Conservation (phyloP, 1,284 basidiomycete genomes). For the Ceratobasidium papillatum region DNA sequence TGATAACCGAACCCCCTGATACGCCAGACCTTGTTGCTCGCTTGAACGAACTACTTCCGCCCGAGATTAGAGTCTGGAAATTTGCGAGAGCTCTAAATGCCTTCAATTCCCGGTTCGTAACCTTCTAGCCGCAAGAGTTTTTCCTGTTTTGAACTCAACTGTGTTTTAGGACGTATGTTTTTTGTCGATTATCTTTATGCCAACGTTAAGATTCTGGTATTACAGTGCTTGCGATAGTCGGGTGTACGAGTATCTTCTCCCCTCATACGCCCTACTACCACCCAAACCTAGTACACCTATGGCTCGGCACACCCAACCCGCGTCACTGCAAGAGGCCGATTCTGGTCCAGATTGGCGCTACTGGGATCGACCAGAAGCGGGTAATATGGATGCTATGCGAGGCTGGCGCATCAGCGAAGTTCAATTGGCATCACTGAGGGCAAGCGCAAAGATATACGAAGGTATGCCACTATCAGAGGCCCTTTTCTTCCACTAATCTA, state of each 20-base stretch:
- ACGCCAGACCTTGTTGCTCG: slow-evolving; percentile 71
- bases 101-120: slow-evolving; percentile 66
- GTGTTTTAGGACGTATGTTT: slow-evolving; percentile 17
- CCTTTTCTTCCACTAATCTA: not conserved
- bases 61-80: slow-evolving; percentile 93
- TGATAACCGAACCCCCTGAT: slow-evolving; percentile 79
- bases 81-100: slow-evolving; percentile 89
- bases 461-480: slow-evolving; percentile 55
- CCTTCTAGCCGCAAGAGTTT: not conserved
- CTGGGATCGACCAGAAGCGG: slow-evolving; percentile 48
- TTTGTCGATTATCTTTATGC: not conserved
- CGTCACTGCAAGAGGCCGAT: not conserved
- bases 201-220: not conserved
- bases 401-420: slow-evolving; percentile 45
- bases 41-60: slow-evolving; percentile 87
- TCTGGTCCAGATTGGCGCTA: slow-evolving; percentile 31
- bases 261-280: slow-evolving; percentile 92
- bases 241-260: slow-evolving; percentile 61
- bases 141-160: not conserved
- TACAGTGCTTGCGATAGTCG: slow-evolving; percentile 44
- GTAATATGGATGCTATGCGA: slow-evolving; percentile 67
- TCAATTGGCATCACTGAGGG: slow-evolving; percentile 7
- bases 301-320: slow-evolving; percentile 47
- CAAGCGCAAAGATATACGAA: slow-evolving; percentile 69
- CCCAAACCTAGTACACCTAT: slow-evolving; percentile 81